A percentile compares a stretch with the other conserved stretches of the same genome.
phyloP scores from a whole-genome alignment of 257 asterid genomes.

The Petunia secreta region DNA sequence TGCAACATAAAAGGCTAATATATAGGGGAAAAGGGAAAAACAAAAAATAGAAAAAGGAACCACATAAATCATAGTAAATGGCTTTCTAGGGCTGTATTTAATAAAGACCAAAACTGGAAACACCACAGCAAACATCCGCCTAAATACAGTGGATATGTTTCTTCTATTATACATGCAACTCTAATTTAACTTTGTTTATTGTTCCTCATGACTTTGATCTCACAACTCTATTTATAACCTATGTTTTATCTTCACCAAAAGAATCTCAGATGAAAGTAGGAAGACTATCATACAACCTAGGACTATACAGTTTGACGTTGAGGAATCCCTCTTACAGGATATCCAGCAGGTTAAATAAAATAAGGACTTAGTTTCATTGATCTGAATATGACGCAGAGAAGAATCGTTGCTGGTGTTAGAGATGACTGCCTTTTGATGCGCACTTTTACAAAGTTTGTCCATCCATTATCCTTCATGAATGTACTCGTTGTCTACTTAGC shows the following conservation, averaged over 20 bases:
- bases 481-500: slow-evolving; percentile 42
- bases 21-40: not conserved
- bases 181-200: not conserved
- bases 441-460: slow-evolving; percentile 24
- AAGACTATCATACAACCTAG: not conserved
- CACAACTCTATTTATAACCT: not conserved
- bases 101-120: not conserved
- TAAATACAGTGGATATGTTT: not conserved
- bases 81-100: not conserved
- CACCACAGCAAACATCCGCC: not conserved
- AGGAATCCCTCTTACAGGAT: not conserved
- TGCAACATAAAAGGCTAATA: not conserved
- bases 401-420: slow-evolving; percentile 17
- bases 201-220: not conserved
- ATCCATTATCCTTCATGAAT: slow-evolving; percentile 25
- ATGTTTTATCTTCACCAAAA: not conserved
- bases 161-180: not conserved
- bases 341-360: not conserved
- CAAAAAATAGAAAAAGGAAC: not conserved
- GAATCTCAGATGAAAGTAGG: not conserved
- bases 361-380: slow-evolving; percentile 13
- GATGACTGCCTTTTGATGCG: slow-evolving; percentile 34
- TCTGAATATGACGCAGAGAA: not conserved
- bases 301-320: too few relatives aligned
- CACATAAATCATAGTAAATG: not conserved